Evolutionary conservation across 305 asterid species (phyloP).

Genomic region (Fraxinus sp.): DNA sequence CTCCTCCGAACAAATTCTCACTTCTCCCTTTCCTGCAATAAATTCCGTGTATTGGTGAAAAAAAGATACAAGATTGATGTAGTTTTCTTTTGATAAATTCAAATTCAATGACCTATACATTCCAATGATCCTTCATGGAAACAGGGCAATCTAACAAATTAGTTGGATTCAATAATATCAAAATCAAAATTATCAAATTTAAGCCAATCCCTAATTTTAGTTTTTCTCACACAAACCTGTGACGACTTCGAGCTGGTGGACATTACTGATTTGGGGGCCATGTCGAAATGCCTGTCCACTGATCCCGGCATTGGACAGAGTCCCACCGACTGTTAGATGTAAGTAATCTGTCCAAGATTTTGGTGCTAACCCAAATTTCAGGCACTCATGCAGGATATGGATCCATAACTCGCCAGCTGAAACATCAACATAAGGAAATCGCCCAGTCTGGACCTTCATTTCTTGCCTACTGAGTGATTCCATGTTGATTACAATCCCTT

Average conservation of each 20-base stretch:
- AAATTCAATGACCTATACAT: background rate
- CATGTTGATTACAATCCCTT: conserved; percentile 82
- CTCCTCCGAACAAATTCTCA: conserved; percentile 66
- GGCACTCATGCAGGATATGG: conserved; percentile 58
- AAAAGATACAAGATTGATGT: background rate
- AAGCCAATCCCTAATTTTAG: background rate
- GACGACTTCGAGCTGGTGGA: conserved; percentile 79
- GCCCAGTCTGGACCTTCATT: conserved; percentile 49
- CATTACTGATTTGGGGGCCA: conserved; percentile 94
- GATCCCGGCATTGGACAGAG: conserved; percentile 84
- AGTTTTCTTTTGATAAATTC: background rate
- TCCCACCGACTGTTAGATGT: conserved; percentile 87
- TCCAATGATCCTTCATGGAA: background rate
- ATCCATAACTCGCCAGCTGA: conserved; percentile 85
- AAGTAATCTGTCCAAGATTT: conserved; percentile 93
- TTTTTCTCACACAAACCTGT: conserved; percentile 60
- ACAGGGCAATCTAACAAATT: background rate
- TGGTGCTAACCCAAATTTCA: conserved; percentile 74
- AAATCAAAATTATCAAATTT: background rate
- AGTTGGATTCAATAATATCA: background rate
- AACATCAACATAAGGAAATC: conserved; percentile 61
- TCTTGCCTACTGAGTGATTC: conserved; percentile 46
- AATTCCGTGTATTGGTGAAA: conserved; percentile 5
- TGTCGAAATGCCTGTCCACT: conserved; percentile 92
- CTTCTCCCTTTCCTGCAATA: conserved; percentile 81